Evolutionary conservation across 2,329 filamentous ascomycete species (phyloP), one percentile per base, ranked within the genome.

Genomic region (Cladosporium colombiae): DNA sequence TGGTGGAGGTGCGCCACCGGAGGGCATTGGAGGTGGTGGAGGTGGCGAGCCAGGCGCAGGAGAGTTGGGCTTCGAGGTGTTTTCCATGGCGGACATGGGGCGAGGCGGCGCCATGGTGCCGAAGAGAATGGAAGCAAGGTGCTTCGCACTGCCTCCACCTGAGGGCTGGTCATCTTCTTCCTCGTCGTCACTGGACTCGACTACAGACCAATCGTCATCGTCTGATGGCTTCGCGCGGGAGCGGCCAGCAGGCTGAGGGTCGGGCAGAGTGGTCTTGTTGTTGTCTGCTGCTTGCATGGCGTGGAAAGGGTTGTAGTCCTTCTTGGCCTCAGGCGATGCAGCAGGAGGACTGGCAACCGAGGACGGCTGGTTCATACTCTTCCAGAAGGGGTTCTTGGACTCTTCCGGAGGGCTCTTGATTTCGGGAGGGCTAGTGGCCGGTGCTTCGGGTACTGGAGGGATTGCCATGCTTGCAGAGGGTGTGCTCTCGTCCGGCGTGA

Each of bases 251-350:
- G 77, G 73, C 60, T 83, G 76, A 67, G 82, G 75, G 65, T 82
- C 76, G n/a, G 85, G 82, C 8, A 86, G 82, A 27, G 66, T 80
- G 74, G 74, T 86, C 83, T 69, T 91, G 50, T 46, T 63, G 85
- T 71, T 90, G 87, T 65, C 62, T 13, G 62, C 29, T 7, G 29
- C 52, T 5, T 90, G 88, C 75, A 96, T 87, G 65, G 93, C 91
- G 78, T 96, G 91, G 88, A 98, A 99, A 5, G 95, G 95, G 76
- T 99, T 99, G 11, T 92, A 98, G n/a, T 91, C 93, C 27, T 86
- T 84, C 65, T 74, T 75, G 55, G 72, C 72, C 49, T 72, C 70
- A n/a, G 67, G 69, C 23, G 69, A 75, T 57, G 82, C 75, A 25
- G 82, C 74, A 27, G 81, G 81, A 69, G 77, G 77, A 21, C 76